Evolutionary conservation across 2,329 filamentous ascomycete species (phyloP), one percentile per base, ranked within the genome.

Genomic region (Cercospora sojina): DNA sequence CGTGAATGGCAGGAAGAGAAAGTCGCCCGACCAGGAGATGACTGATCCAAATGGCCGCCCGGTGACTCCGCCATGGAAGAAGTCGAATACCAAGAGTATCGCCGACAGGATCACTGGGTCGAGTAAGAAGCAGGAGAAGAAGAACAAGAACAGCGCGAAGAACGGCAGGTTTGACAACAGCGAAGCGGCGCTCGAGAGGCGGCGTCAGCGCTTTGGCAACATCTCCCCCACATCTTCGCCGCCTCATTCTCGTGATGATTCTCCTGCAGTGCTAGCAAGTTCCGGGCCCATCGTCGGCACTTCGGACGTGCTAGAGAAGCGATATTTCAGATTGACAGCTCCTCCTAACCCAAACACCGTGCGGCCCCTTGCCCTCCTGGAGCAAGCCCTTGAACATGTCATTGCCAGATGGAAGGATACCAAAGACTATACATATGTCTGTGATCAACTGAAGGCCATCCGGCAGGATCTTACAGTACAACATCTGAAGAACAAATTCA

Each of bases 371-470:
- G 81, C 81, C 58, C 84, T 99, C 23, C 82, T 99, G 70, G 88
- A 90, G 72, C 89, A 95, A 80, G 93, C 94, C 5, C 81, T 99
- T 79, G 92, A 96, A 72, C 82, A 96, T 58, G 83, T 99, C 70
- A 96, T 96, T 83, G 91, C 90, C 82, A 98, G 96, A 81, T 99
- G 95, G 95, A 91, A 89, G 77, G 88, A 89, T 73, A 93, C 97
- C 74, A 90, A 89, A 81, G 97, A 98, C 81, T 99, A 99, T 80
- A 89, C 88, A 73, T 99, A 97, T 81, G 96, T 97, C 70, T 98
- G 95, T 86, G 93, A 99, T 78, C 95, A 99, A 85, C 96, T 99
- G 85, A 99, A 99, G 80, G 97, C 95, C 16, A 86, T 99, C 79
- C 92, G 95, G 68, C 95, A 99, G 84, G 95, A 99, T 83, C 86